phyloP scores from a whole-genome alignment of 83 land plant species.

The Picea mariana region DNA sequence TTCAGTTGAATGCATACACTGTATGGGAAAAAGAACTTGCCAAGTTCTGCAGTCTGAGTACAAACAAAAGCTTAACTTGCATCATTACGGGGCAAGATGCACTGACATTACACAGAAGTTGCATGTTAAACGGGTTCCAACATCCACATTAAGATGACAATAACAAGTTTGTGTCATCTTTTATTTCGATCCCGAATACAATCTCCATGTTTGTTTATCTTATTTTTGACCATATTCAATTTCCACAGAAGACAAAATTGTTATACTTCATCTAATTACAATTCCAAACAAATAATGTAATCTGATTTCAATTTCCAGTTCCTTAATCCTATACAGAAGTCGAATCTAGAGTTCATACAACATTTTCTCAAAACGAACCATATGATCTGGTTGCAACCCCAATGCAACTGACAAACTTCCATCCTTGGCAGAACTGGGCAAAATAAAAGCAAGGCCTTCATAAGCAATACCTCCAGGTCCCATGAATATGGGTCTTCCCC shows the following conservation, averaged over 20 bases:
- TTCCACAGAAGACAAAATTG: constrained; percentile 14
- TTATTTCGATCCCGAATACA: neutral
- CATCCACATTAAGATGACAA: constrained; percentile 1
- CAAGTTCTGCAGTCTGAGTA: no score
- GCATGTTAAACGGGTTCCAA: no score
- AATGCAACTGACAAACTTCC: constrained; percentile 76
- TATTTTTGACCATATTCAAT: neutral
- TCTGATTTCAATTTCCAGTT: neutral
- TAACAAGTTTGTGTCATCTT: neutral
- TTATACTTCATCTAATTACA: neutral
- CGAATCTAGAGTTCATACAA: constrained; percentile 41
- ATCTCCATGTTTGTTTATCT: constrained; percentile 1
- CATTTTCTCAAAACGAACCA: constrained; percentile 58
- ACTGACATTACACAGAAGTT: no score
- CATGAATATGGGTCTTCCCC: constrained; percentile 95
- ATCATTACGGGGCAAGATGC: no score
- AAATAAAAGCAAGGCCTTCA: constrained; percentile 64
- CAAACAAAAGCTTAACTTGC: no score
- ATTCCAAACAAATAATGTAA: neutral
- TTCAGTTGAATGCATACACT: no score
- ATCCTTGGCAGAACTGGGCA: constrained; percentile 64
- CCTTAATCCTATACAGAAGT: no score
- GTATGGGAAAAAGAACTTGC: no score
- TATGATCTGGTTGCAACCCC: constrained; percentile 60
- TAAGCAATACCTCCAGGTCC: constrained; percentile 77